Percentiles rank a stretch among this genome's conserved stretches.
Evolutionary conservation across 225 moss, liverwort and hornwort species (phyloP).

Genomic region (Climacium dendroides): DNA sequence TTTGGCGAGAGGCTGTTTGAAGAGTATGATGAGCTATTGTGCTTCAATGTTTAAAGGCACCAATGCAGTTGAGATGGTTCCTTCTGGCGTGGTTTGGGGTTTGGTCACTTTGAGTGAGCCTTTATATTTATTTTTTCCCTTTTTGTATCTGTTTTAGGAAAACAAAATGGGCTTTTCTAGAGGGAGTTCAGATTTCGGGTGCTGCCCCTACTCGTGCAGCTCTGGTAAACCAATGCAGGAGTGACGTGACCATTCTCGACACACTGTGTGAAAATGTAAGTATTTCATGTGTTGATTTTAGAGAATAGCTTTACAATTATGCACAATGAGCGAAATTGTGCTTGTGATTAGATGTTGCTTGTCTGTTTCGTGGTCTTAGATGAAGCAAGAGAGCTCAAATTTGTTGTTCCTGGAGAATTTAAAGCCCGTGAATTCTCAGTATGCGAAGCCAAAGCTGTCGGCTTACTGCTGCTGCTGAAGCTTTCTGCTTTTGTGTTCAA

Average conservation of each 20-base stretch:
- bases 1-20: not conserved
- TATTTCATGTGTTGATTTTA: not conserved
- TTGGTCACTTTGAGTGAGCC: not conserved
- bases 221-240: constrained; percentile 66
- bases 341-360: not conserved
- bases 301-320: not conserved
- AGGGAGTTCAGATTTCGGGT: constrained; percentile 59
- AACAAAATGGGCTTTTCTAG: constrained; percentile 81
- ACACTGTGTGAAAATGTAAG: constrained; percentile 76
- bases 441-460: not conserved
- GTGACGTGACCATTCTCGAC: constrained; percentile 60
- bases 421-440: not conserved
- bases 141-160: constrained; percentile 26
- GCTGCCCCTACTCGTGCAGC: constrained; percentile 70
- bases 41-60: not conserved
- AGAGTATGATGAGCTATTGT: not conserved
- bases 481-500: not conserved
- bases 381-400: not conserved
- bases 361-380: not conserved
- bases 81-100: not conserved
- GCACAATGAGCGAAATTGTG: not conserved
- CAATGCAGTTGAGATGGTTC: not conserved
- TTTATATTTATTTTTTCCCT: not conserved
- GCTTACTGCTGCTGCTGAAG: not conserved
- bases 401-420: not conserved